Percentiles rank a stretch among this genome's conserved stretches.
Conservation (phyloP, 1,139 yeast species). For the Scheffersomyces illinoinensis region DNA sequence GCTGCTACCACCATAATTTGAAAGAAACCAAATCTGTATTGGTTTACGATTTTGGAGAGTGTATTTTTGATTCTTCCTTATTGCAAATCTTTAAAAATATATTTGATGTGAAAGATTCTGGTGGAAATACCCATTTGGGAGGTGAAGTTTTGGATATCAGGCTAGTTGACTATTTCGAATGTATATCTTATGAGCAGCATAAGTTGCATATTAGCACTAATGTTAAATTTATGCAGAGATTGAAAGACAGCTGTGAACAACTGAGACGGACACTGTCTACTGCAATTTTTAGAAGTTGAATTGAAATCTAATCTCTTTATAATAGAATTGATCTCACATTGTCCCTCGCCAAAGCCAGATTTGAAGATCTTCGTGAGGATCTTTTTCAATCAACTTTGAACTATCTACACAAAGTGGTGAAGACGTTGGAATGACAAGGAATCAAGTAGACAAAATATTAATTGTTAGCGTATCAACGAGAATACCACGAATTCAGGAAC, state of each 20-base stretch:
- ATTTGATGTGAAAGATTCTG: slow-evolving; percentile 52
- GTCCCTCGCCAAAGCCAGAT: slow-evolving; percentile 90
- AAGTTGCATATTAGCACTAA: slow-evolving; percentile 72
- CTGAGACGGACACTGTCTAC: slow-evolving; percentile 94
- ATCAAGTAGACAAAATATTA: slow-evolving; percentile 87
- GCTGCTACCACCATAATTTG: slow-evolving; percentile 89
- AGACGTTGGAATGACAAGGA: slow-evolving; percentile 82
- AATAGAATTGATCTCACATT: slow-evolving; percentile 96
- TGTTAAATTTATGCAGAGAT: slow-evolving; percentile 79
- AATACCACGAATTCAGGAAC: slow-evolving; percentile 95
- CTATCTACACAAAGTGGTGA: slow-evolving; percentile 90
- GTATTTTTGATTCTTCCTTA: slow-evolving; percentile 54
- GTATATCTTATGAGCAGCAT: slow-evolving; percentile 86
- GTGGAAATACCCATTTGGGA: slow-evolving; percentile 58
- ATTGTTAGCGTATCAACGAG: slow-evolving; percentile 97
- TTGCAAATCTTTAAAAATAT: slow-evolving; percentile 55
- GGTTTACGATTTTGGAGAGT: slow-evolving; percentile 57
- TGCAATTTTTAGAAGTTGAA: slow-evolving; percentile 76
- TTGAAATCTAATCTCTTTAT: slow-evolving; percentile 91
- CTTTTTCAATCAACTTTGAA: slow-evolving; percentile 85
- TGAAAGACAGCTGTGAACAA: slow-evolving; percentile 95
- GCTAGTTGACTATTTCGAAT: slow-evolving; percentile 81
- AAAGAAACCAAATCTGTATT: slow-evolving; percentile 49
- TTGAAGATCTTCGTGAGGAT: slow-evolving; percentile 87
- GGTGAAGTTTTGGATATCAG: slow-evolving; percentile 97